These are phyloP conservation scores for Pseudomassariella vexata DNA, from an alignment of 2,329 filamentous ascomycete species.

Conservation along the genomic window DNA sequence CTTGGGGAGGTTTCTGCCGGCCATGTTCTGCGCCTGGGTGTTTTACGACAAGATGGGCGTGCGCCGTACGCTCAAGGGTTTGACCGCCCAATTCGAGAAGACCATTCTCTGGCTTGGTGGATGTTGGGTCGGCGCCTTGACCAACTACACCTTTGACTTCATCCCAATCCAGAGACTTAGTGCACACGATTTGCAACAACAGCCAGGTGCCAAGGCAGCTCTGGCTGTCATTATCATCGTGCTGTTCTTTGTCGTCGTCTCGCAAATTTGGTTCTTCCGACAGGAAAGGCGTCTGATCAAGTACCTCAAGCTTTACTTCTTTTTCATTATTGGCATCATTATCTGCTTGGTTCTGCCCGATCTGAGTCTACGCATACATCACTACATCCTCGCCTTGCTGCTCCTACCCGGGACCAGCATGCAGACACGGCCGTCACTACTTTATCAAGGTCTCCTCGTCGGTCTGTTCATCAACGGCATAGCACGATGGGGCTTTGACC, in stretches of 20 bases:
- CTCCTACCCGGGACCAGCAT: constrained; percentile 83
- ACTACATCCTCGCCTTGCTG: constrained; percentile 85
- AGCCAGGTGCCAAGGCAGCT: constrained; percentile 83
- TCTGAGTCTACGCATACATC: constrained; percentile 78
- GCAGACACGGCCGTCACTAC: constrained; percentile 75
- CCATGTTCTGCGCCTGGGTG: constrained; percentile 80
- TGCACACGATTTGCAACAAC: constrained; percentile 77
- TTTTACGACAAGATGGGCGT: constrained; percentile 81
- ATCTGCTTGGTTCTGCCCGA: constrained; percentile 67
- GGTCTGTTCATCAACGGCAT: constrained; percentile 93
- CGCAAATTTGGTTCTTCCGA: constrained; percentile 81
- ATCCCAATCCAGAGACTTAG: constrained; percentile 94
- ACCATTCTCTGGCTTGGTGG: constrained; percentile 83
- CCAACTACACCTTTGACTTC: constrained; percentile 91
- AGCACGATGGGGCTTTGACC: constrained; percentile 89
- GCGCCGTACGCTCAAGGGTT: constrained; percentile 60
- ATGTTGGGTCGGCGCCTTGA: constrained; percentile 85
- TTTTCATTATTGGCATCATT: constrained; percentile 62
- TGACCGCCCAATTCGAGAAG: constrained; percentile 84
- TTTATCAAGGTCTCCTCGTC: constrained; percentile 85
- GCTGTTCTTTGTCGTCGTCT: constrained; percentile 61
- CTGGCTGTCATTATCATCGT: constrained; percentile 71
- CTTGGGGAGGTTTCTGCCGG: constrained; percentile 77
- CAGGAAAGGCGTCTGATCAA: constrained; percentile 74
- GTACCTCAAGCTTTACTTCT: constrained; percentile 71